Base-by-base conservation (phyloP, 164 flowering plant species). In the Brasenia schreberi region DNA sequence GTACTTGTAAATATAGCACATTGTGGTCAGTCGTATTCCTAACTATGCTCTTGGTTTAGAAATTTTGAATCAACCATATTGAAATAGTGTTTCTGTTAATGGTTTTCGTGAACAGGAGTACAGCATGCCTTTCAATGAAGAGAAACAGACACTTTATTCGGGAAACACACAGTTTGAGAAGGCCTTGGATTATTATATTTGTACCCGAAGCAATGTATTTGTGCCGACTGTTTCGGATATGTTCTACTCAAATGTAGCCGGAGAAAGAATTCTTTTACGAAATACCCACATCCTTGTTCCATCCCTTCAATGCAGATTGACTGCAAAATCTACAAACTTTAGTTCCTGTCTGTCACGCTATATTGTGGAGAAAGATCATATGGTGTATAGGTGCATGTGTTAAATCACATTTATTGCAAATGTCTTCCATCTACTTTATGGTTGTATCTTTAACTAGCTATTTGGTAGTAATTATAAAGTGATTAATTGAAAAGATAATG, bases 51-150 rank as follows among this genome's bases (percentile, higher is more conserved):
- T 23, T 23, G 27, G 27, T 23, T 45, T 12, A 45, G 7, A 44
- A 44, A 44, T 44, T 44, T 44, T 44, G 10, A 44, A 12, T 12
- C 12, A 12, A 45, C 53, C 53, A 45, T 7, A 45, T 12, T 45
- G 53, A 45, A 45, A 45, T 44, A 44, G 11, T 45, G 5, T 45
- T 45, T 12, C 53, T 2, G 2, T 45, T 45, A 7, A 7, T 45
- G 53, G 53, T 45, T 45, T 45, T 12, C 27, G 27, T 45, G 53
- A 45, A n/a, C 63, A 60, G 63, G 63, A 60, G 27, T 60, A 60
- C 63, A 60, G 63, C 63, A 60, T 60, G 63, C 63, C 63, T 7
- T 60, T 60, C 63, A 60, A 60, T 60, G 63, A 60, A 60, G 63
- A 60, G 27, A 60, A 60, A 19, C 63, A 60, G 63, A 17, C 6